phyloP scores from a whole-genome alignment of 2,329 filamentous ascomycete genomes.

The Fusarium domesticum region DNA sequence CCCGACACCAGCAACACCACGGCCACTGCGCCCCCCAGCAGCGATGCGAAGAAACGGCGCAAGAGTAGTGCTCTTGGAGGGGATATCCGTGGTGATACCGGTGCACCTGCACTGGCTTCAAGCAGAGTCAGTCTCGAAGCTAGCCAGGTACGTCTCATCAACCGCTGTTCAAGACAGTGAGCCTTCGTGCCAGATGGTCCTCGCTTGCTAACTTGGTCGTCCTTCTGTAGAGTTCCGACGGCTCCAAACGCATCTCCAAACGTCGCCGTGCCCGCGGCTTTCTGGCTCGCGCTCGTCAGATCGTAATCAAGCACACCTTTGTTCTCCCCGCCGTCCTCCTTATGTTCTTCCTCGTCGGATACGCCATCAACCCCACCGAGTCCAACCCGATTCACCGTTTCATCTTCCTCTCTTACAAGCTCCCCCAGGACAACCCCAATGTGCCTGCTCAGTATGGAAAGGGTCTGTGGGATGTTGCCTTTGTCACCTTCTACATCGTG shows the following conservation, averaged over 20 bases:
- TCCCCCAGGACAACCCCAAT: constrained; percentile 48
- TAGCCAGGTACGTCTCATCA: constrained; percentile 13
- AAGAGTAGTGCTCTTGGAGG: constrained; percentile 55
- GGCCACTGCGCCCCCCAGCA: constrained; percentile 31
- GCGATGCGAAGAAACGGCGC: constrained; percentile 46
- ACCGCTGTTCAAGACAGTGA: neutral
- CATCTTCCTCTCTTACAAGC: constrained; percentile 85
- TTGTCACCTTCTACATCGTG: constrained; percentile 85
- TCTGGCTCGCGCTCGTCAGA: constrained; percentile 48
- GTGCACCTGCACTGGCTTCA: constrained; percentile 53
- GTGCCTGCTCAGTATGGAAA: constrained; percentile 75
- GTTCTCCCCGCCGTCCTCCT: constrained; percentile 67
- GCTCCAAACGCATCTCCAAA: constrained; percentile 48
- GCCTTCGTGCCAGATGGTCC: neutral
- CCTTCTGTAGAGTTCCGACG: constrained; percentile 19
- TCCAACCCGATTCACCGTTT: constrained; percentile 77
- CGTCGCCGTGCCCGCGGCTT: constrained; percentile 54
- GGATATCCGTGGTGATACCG: constrained; percentile 55
- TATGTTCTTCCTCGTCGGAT: constrained; percentile 60
- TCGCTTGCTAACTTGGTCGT: constrained; percentile 9
- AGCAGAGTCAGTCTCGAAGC: constrained; percentile 46
- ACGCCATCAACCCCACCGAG: constrained; percentile 70
- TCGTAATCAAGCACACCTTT: constrained; percentile 60
- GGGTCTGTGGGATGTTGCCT: constrained; percentile 79
- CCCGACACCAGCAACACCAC: constrained; percentile 32